phyloP scores from a whole-genome alignment of 2,329 filamentous ascomycete species.

The Polychaeton citri region DNA sequence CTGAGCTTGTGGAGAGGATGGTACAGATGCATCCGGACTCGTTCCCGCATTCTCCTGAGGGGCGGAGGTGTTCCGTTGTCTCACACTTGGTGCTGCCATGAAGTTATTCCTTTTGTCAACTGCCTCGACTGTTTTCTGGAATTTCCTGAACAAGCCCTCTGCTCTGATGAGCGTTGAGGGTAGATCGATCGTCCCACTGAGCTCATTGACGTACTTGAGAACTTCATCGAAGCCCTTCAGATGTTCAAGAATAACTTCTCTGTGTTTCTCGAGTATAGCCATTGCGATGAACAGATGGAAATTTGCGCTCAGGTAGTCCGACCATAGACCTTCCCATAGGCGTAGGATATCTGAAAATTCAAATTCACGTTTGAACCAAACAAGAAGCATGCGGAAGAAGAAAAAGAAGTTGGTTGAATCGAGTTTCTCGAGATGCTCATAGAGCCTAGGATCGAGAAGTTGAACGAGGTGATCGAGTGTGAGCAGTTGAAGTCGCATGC shows the following conservation, averaged over 20 bases:
- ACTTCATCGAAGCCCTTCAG: constrained; percentile 93
- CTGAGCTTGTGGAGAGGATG: not conserved
- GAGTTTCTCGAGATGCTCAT: constrained; percentile 73
- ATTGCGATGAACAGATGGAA: constrained; percentile 93
- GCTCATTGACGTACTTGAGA: constrained; percentile 94
- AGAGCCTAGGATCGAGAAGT: constrained; percentile 91
- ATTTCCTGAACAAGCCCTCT: constrained; percentile 76
- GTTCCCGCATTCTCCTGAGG: constrained; percentile 2
- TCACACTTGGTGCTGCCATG: constrained; percentile 40
- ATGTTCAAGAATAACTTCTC: constrained; percentile 93
- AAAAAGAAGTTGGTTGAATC: constrained; percentile 99
- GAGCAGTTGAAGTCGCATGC: constrained; percentile 83
- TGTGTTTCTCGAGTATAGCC: constrained; percentile 87
- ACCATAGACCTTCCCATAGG: constrained; percentile 91
- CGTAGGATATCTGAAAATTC: constrained; percentile 74
- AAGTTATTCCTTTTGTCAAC: constrained; percentile 88
- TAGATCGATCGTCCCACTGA: constrained; percentile 85
- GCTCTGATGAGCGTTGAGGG: constrained; percentile 75
- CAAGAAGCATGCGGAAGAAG: constrained; percentile 97
- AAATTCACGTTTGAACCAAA: constrained; percentile 99
- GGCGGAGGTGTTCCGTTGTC: constrained; percentile 33
- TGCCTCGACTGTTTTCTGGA: constrained; percentile 76
- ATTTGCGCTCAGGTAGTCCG: constrained; percentile 73
- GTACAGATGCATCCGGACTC: constrained; percentile 3
- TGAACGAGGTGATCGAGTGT: constrained; percentile 91